Conservation (phyloP, 768 basidiomycete species). For the Leccinum subgranulosum region DNA sequence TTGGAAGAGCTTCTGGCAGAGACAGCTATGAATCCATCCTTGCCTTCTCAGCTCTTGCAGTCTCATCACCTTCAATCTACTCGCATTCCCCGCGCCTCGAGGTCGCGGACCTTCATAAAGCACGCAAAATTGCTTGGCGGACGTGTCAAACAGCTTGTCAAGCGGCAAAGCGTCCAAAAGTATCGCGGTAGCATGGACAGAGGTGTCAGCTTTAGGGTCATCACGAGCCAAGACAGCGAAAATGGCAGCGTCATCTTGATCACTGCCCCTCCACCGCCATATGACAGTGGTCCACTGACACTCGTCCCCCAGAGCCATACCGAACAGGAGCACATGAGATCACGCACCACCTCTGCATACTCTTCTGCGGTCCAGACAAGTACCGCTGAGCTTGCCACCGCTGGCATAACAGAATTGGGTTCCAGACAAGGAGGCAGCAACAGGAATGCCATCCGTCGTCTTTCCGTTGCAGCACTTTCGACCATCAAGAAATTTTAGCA, state of each 20-base stretch:
- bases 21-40: constrained; percentile 2
- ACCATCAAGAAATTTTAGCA: constrained; percentile 25
- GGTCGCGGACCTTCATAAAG: constrained; percentile 20
- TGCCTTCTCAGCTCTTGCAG: constrained; percentile 6
- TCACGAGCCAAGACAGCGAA: constrained; percentile 28
- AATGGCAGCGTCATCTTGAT: constrained; percentile 31
- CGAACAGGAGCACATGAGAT: constrained; percentile 9
- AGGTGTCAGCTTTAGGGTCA: constrained; percentile 15
- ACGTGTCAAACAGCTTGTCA: constrained; percentile 27
- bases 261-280: constrained; percentile 28
- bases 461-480: constrained; percentile 32
- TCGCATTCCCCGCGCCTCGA: constrained; percentile 5
- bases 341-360: constrained; percentile 22
- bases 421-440: constrained; percentile 14
- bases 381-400: constrained; percentile 6
- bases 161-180: constrained; percentile 8
- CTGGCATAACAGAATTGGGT: constrained; percentile 6
- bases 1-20: constrained; percentile 9
- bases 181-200: constrained; percentile 20
- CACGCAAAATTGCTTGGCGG: constrained; percentile 28
- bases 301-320: constrained; percentile 4
- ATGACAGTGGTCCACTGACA: constrained; percentile 10
- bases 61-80: neutral
- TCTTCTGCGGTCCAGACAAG: constrained; percentile 19
- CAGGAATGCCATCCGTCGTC: constrained; percentile 25